phyloP scores from a whole-genome alignment of 179 eudicot species.

The Patellifolia procumbens region DNA sequence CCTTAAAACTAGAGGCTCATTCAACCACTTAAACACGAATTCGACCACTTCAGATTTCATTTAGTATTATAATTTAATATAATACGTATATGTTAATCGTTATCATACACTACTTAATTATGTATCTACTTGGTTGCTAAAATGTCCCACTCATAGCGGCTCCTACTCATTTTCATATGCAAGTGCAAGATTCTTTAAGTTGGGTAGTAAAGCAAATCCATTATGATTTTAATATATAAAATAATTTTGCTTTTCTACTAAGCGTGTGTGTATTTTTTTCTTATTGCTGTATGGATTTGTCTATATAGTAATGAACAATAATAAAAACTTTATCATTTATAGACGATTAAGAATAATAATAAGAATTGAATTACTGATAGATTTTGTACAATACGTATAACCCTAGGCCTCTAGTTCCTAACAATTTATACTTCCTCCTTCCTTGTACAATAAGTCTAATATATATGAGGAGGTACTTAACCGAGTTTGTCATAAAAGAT shows the following conservation, averaged over 20 bases:
- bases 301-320: not conserved
- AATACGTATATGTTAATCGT: not conserved
- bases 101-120: not conserved
- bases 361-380: not conserved
- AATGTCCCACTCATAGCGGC: slow-evolving; percentile 34
- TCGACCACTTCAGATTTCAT: slow-evolving; percentile 17
- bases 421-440: too few species aligned
- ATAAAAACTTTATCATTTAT: not conserved
- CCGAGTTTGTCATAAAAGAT: too few species aligned
- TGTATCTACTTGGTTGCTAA: slow-evolving; percentile 9
- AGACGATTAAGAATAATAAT: not conserved
- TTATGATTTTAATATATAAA: not conserved
- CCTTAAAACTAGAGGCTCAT: not conserved
- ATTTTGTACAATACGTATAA: too few species aligned
- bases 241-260: not conserved
- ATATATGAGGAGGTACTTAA: too few species aligned
- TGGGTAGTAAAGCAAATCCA: slow-evolving; percentile 32
- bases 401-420: too few species aligned
- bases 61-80: too few species aligned
- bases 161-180: slow-evolving; percentile 15
- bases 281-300: not conserved
- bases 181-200: slow-evolving; percentile 17
- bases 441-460: too few species aligned
- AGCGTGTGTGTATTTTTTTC: not conserved
- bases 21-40: slow-evolving; percentile 28